These are phyloP conservation scores for Xylaria sp. DNA, from an alignment of 2,329 filamentous ascomycete species.

Conservation along the genomic window DNA sequence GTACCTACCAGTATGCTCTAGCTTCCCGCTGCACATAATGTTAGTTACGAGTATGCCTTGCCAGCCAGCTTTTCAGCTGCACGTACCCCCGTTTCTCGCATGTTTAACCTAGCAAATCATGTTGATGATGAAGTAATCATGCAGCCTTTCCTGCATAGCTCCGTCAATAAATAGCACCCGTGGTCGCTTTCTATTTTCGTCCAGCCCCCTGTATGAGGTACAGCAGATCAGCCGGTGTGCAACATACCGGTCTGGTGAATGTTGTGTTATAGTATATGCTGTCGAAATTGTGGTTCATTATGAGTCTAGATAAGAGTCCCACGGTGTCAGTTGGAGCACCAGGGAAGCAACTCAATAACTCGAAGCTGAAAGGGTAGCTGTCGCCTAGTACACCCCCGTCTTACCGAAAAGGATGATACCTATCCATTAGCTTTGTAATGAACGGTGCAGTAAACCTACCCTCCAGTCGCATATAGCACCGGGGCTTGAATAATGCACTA, in stretches of 20 bases:
- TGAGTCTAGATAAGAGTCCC: too few species aligned
- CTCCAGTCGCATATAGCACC: too few species aligned
- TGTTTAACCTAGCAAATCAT: conserved; percentile 12
- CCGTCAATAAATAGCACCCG: conserved; percentile 9
- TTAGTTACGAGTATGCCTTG: conserved; percentile 1
- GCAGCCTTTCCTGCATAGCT: conserved; percentile 17
- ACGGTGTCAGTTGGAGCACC: too few species aligned
- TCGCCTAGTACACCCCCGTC: background rate
- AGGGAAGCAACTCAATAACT: background rate
- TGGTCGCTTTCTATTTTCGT: conserved; percentile 10
- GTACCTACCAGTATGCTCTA: background rate
- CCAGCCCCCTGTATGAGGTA: background rate
- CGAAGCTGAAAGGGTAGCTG: background rate
- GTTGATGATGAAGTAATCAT: conserved; percentile 4
- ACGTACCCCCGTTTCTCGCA: conserved; percentile 14
- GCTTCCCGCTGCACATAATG: background rate
- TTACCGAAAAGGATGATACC: background rate
- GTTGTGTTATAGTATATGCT: background rate
- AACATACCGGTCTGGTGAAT: background rate
- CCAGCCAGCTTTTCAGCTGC: conserved; percentile 14
- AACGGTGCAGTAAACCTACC: background rate
- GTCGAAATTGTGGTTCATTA: background rate
- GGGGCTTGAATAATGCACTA: too few species aligned
- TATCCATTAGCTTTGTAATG: background rate
- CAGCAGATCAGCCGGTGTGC: conserved; percentile 2